Conservation (phyloP, 495 filamentous ascomycete genomes). For the Lindgomyces ingoldianus region DNA sequence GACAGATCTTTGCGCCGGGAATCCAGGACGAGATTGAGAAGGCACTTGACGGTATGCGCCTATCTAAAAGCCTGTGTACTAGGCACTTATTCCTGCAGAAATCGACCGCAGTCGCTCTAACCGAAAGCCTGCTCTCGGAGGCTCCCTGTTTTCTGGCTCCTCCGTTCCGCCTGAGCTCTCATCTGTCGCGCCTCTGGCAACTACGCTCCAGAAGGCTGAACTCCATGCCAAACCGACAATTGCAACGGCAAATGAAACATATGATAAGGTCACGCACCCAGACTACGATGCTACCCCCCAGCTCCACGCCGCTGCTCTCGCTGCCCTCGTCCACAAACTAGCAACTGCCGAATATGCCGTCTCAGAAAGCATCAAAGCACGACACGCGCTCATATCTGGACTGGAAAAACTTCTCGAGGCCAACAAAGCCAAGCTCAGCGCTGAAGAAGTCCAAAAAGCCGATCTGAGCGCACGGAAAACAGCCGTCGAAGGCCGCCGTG, state of each 20-base stretch:
- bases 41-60: conserved; percentile 67
- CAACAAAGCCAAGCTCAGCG: conserved; percentile 66
- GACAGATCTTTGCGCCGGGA: conserved; percentile 77
- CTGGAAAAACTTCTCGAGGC: conserved; percentile 79
- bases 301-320: conserved; percentile 88
- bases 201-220: conserved; percentile 68
- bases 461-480: conserved; percentile 62
- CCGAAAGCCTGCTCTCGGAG: conserved; percentile 67
- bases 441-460: conserved; percentile 64
- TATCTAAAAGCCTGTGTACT: background rate
- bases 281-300: conserved; percentile 65
- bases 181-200: conserved; percentile 69
- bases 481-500: conserved; percentile 73
- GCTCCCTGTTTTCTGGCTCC: conserved; percentile 62
- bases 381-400: conserved; percentile 70
- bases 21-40: conserved; percentile 78
- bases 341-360: conserved; percentile 91
- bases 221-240: conserved; percentile 61
- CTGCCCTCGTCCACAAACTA: conserved; percentile 79
- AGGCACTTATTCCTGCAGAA: conserved; percentile 53
- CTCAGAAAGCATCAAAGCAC: conserved; percentile 84
- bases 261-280: conserved; percentile 75
- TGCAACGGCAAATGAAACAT: conserved; percentile 73
- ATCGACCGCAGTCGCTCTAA: conserved; percentile 72
- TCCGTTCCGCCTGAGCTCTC: conserved; percentile 74